phyloP scores from a whole-genome alignment of 2,329 filamentous ascomycete species.

The Pseudogymnoascus sp. region DNA sequence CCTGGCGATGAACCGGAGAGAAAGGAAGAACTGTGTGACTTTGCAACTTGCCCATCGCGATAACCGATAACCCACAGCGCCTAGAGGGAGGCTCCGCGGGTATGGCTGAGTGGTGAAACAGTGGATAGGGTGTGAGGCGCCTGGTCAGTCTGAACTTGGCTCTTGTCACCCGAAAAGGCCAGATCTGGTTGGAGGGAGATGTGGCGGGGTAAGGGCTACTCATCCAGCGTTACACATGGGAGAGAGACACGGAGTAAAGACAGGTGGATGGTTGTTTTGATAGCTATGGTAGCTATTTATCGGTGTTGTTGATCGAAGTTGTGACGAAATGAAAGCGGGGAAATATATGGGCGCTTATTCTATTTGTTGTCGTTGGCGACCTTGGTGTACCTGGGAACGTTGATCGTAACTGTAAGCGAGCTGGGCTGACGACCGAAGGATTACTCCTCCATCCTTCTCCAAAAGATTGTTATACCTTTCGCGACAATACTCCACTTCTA shows the following conservation, averaged over 20 bases:
- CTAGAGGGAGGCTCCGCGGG: slow-evolving; percentile 5
- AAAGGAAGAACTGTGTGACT: background rate
- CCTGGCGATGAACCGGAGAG: background rate
- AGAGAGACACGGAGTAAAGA: background rate
- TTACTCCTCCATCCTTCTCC: background rate
- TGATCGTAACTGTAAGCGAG: background rate
- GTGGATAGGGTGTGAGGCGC: slow-evolving; percentile 2
- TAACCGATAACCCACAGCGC: background rate
- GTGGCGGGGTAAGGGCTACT: background rate
- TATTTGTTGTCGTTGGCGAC: background rate
- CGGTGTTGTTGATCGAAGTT: background rate
- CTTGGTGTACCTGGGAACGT: background rate
- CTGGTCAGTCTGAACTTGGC: background rate
- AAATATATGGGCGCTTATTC: slow-evolving; percentile 3
- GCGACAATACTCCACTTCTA: background rate
- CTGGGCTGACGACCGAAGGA: background rate
- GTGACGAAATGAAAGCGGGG: background rate
- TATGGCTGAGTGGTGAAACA: slow-evolving; percentile 1
- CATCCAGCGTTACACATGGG: background rate
- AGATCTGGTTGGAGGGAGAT: background rate
- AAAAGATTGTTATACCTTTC: background rate
- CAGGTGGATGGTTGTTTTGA: background rate
- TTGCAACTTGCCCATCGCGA: background rate
- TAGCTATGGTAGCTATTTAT: background rate
- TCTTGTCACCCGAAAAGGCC: background rate